Evolutionary conservation across 371 early-diverging fungal species (phyloP), one percentile per base, ranked within the genome.

Genomic region (Rhizomucor pusillus): DNA sequence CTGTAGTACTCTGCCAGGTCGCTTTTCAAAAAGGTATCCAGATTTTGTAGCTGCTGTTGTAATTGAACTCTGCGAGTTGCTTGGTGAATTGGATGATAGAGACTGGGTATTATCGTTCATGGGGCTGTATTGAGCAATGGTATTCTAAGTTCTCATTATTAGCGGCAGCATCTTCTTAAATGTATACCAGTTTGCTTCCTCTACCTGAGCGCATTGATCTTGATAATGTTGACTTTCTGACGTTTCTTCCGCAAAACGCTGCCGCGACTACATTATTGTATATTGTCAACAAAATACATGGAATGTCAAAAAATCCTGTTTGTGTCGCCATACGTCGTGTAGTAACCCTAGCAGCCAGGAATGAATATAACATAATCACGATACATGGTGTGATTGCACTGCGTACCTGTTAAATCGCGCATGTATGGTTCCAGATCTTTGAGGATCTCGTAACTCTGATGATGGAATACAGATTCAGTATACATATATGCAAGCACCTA

Each of bases 391-490:
- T 33, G 14, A 20, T 52, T 18, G 14, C 9, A 14, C 16, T 13
- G 50, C 18, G 35, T 59, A 59, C 77, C 84, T 47, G 88, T 86
- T 23, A 91, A 63, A 60, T 82, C 78, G 23, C 86, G 80, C 88
- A 91, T 90, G 34, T 79, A 67, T 6, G 90, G 90, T 60, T 90
- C 90, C 20, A 90, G 59, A 52, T 90, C 91, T 48, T 84, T 84
- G 35, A 91, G 52, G 45, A 81, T 74, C 43, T 88, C 86, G 57
- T 86, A 89, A 12, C 82, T 75, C 66, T 90, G 90, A 58, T 90
- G 90, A 65, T 84, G 86, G 60, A 86, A 88, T 19, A 87, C 82
- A 45, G 81, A 86, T 40, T 90, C 82, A 4, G 86, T 81, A 56
- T 87, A 89, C 76, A 89, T 84, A 36, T 81, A 79, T 12, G 86